Base-by-base conservation (phyloP, 495 filamentous ascomycete genomes). In the Xylaria castorea region DNA sequence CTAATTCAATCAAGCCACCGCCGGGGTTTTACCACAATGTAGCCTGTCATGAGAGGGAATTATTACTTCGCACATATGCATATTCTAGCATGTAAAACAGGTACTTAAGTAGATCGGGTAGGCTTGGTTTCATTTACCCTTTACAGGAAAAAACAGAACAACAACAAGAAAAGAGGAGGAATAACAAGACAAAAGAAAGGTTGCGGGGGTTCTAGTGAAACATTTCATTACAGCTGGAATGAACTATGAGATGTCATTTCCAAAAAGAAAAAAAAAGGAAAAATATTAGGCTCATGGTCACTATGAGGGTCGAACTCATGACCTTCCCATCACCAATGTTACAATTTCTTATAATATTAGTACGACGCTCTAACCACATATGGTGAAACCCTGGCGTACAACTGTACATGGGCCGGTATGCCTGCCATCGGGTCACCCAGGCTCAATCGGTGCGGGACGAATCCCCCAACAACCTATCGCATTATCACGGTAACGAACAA, bases 281-380 rank as follows among this genome's bases (percentile, higher is more conserved):
- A 11, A 40, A 40, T 1, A 9, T 36, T 36, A 36, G 8, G 34
- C 3, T 57, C 3, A 9, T 58, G 55, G 9, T 60, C 32, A 61
- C 32, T 38, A 62, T 62, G 58, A 25, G 58, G 58, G 34, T 62
- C 18, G 58, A 62, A 62, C 34, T 62, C 57, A 38, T 62, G 58
- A 62, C 34, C 20, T 61, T 61, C 32, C 32, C 32, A 61, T 61
- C 20, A 61, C 34, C 1, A 25, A 40, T 38, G 6, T 62, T 25
- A 40, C 3, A 40, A 62, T 62, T 14, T 36, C 34, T 61, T n/a
- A 61, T 61, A 38, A 61, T 61, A 60, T 60, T 60, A 38, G 32
- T 61, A 61, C 57, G 57, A 61, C 32, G 32, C 57, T 61, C 32
- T 61, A 61, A 61, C 38, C 38, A 11, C 38, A 9, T 12, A 42